These are phyloP conservation scores for cucumber (Cucumis sativus) DNA, from an alignment of 306 rosid genomes.

Conservation along the genomic window DNA sequence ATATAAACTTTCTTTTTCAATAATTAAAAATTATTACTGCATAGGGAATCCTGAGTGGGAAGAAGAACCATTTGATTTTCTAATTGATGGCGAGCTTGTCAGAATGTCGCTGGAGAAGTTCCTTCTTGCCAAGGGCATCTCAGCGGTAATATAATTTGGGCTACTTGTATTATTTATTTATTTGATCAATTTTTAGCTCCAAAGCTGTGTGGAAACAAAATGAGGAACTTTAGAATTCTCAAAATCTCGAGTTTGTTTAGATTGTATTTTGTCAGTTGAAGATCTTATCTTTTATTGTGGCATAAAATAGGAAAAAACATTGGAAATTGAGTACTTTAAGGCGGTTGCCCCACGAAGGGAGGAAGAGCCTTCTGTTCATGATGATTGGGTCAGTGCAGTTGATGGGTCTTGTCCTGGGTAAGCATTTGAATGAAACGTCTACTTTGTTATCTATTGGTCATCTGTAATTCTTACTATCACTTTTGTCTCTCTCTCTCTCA, in stretches of 20 bases:
- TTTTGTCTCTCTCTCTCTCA: no score
- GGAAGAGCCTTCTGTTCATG: slow-evolving; percentile 73
- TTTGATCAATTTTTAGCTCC: background rate
- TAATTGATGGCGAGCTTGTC: slow-evolving; percentile 73
- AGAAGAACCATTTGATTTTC: slow-evolving; percentile 69
- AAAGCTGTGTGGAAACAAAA: background rate
- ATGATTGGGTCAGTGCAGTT: slow-evolving; percentile 96
- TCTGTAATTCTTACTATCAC: background rate
- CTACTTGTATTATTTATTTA: background rate
- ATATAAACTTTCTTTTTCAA: background rate
- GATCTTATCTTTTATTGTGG: background rate
- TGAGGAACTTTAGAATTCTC: background rate
- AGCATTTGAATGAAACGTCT: slow-evolving; percentile 6
- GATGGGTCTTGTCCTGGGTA: slow-evolving; percentile 85
- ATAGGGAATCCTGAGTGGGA: slow-evolving; percentile 45
- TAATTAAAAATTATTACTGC: background rate
- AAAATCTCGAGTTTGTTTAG: background rate
- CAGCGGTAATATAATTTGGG: slow-evolving; percentile 37
- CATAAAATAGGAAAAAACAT: slow-evolving; percentile 44
- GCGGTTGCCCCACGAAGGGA: slow-evolving; percentile 73
- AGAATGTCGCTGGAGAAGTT: slow-evolving; percentile 80
- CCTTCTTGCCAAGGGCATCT: slow-evolving; percentile 72
- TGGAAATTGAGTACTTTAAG: slow-evolving; percentile 73
- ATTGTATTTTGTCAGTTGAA: background rate
- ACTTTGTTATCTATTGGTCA: background rate